Evolutionary conservation across 768 basidiomycete species (phyloP).

Genomic region (Trichaptum fuscoviolaceum): DNA sequence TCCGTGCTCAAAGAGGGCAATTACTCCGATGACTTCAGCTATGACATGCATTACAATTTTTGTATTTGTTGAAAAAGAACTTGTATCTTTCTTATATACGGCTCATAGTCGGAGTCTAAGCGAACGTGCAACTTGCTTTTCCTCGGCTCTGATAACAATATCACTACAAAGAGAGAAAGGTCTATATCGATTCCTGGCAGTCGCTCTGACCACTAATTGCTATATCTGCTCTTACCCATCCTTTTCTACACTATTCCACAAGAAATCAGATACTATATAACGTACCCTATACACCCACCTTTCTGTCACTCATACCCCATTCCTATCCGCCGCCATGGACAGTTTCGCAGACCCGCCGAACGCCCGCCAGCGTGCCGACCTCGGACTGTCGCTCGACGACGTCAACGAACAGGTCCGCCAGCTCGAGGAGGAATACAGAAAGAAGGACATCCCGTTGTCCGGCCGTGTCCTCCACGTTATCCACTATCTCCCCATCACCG

Average conservation of each 20-base stretch:
- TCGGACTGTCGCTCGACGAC: constrained; percentile 60
- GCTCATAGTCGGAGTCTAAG: background rate
- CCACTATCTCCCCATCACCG: constrained; percentile 80
- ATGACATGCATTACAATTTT: background rate
- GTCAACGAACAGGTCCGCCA: constrained; percentile 66
- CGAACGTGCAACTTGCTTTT: background rate
- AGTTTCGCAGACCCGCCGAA: constrained; percentile 58
- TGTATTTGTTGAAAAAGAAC: background rate
- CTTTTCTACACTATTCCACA: background rate
- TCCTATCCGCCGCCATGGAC: constrained; percentile 42
- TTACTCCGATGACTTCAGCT: constrained; percentile 1
- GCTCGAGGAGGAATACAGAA: constrained; percentile 68
- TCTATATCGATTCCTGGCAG: background rate
- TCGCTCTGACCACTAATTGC: background rate
- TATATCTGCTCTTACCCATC: background rate
- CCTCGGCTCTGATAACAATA: background rate
- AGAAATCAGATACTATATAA: background rate
- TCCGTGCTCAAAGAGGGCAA: background rate
- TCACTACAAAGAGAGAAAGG: background rate
- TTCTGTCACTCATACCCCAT: background rate
- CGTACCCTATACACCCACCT: background rate
- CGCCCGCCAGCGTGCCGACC: constrained; percentile 16
- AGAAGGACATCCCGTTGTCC: constrained; percentile 67
- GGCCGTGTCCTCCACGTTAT: constrained; percentile 90
- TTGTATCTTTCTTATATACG: background rate